A percentile compares a stretch with the other conserved stretches of the same genome.
phyloP scores from a whole-genome alignment of 306 rosid species.

The Herpetospermum pedunculosum region DNA sequence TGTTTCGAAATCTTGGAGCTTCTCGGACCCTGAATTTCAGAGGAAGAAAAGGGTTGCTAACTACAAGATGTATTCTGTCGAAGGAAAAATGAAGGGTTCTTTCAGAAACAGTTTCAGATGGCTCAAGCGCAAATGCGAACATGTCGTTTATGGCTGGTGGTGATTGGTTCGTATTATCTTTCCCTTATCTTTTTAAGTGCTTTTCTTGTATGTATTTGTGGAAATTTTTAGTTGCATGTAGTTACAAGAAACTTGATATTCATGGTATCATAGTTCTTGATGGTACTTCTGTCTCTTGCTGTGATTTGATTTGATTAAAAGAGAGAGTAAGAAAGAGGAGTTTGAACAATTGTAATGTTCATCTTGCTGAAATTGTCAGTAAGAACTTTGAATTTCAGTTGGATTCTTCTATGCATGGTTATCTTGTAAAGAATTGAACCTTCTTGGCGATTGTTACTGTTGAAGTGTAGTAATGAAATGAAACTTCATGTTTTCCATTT shows the following conservation, averaged over 20 bases:
- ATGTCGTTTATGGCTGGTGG: constrained; percentile 37
- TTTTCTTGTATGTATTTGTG: neutral
- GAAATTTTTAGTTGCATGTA: neutral
- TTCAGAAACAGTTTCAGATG: constrained; percentile 45
- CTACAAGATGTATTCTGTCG: constrained; percentile 42
- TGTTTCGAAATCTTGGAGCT: constrained; percentile 36
- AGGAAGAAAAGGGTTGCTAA: constrained; percentile 54
- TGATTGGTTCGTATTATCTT: constrained; percentile 1
- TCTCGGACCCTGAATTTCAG: constrained; percentile 45
- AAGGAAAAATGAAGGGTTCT: constrained; percentile 57
- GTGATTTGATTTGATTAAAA: neutral
- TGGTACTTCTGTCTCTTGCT: neutral
- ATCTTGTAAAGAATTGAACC: neutral
- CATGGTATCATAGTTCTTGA: neutral
- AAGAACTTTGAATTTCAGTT: neutral
- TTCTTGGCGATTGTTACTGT: neutral
- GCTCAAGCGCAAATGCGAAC: constrained; percentile 38
- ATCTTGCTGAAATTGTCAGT: neutral
- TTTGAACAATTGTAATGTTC: neutral
- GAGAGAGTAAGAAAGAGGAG: neutral
- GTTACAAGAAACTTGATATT: neutral
- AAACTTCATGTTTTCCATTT: neutral
- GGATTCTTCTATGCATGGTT: neutral
- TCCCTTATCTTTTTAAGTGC: neutral
- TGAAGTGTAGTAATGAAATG: neutral